phyloP scores from a whole-genome alignment of 2,329 filamentous ascomycete genomes.

The Eutypella sp. region DNA sequence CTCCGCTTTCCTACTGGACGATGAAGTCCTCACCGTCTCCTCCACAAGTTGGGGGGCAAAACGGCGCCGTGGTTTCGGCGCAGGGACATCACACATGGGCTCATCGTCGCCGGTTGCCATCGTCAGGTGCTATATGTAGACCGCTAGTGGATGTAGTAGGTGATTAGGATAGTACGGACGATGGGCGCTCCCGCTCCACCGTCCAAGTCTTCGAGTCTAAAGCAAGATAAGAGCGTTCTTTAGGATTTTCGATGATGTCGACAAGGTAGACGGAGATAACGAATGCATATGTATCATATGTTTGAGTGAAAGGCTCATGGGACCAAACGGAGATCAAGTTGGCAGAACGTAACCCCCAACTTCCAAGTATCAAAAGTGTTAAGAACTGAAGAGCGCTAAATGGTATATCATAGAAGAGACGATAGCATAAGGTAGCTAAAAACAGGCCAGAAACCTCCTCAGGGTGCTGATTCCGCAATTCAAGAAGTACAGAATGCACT shows the following conservation, averaged over 20 bases:
- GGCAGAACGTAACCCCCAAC: too few relatives aligned
- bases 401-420: neutral
- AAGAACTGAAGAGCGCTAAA: neutral
- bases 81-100: conserved; percentile 21
- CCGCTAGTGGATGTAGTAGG: too few relatives aligned
- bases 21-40: conserved; percentile 25
- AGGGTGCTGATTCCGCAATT: neutral
- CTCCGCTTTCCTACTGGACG: conserved; percentile 11
- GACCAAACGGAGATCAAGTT: neutral
- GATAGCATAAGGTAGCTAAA: neutral
- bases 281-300: neutral
- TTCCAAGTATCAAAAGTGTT: neutral
- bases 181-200: neutral
- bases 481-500: too few relatives aligned
- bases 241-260: neutral
- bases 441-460: too few relatives aligned
- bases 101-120: conserved; percentile 22
- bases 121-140: conserved; percentile 3
- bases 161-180: neutral
- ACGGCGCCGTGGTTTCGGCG: conserved; percentile 24
- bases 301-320: neutral
- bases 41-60: conserved; percentile 31
- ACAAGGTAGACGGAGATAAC: neutral
- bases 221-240: neutral
- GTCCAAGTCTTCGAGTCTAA: neutral